phyloP scores from a whole-genome alignment of 1,139 yeast genomes.

The Blastobotrys ciferrii region DNA sequence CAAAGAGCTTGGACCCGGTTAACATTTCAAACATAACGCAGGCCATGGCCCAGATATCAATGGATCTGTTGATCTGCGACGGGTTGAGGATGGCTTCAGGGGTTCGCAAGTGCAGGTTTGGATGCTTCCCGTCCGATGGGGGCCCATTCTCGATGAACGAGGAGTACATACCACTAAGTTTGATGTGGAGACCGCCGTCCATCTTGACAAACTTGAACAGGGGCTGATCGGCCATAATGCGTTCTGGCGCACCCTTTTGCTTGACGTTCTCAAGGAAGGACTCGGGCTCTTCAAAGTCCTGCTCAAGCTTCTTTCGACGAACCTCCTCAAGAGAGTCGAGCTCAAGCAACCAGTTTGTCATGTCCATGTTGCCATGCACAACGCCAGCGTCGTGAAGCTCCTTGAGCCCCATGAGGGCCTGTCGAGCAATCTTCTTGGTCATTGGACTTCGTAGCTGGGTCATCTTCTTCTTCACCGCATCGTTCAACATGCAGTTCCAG shows the following conservation, averaged over 20 bases:
- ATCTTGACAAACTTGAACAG: slow-evolving; percentile 14
- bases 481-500: slow-evolving; percentile 17
- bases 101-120: slow-evolving; percentile 12
- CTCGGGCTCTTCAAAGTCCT: slow-evolving; percentile 17
- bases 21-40: slow-evolving; percentile 17
- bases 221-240: slow-evolving; percentile 15
- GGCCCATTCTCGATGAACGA: slow-evolving; percentile 13
- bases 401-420: slow-evolving; percentile 13
- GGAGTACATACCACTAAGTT: slow-evolving; percentile 15
- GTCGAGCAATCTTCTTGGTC: slow-evolving; percentile 16
- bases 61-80: slow-evolving; percentile 7
- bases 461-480: slow-evolving; percentile 18
- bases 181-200: slow-evolving; percentile 13
- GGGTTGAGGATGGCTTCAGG: slow-evolving; percentile 17
- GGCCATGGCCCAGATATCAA: slow-evolving; percentile 19
- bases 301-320: slow-evolving; percentile 9
- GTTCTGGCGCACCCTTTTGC: slow-evolving; percentile 20
- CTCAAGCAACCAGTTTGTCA: slow-evolving; percentile 15
- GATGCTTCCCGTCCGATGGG: slow-evolving; percentile 11
- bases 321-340: slow-evolving; percentile 15
- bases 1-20: slow-evolving; percentile 17
- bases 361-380: slow-evolving; percentile 17
- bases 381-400: slow-evolving; percentile 14
- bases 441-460: slow-evolving; percentile 14
- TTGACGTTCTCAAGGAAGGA: slow-evolving; percentile 16